Evolutionary conservation across 805 yeast species (phyloP).

Genomic region (Spathaspora girioi): DNA sequence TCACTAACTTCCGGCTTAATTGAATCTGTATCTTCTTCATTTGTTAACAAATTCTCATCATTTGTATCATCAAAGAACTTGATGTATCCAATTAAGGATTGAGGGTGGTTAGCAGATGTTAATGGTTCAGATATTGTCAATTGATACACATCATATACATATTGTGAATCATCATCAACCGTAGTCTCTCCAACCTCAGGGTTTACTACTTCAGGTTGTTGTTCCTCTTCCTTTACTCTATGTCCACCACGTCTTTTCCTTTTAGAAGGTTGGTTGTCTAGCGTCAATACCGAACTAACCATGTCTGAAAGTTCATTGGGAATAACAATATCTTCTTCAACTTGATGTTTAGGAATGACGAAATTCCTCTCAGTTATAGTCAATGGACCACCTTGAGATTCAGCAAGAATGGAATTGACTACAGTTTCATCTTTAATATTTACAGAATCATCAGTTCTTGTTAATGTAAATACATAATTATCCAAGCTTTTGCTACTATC

Average conservation of each 20-base stretch:
- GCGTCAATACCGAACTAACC: constrained; percentile 57
- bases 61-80: constrained; percentile 47
- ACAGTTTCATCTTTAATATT: constrained; percentile 15
- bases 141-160: constrained; percentile 85
- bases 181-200: neutral
- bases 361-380: constrained; percentile 21
- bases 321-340: constrained; percentile 30
- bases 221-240: neutral
- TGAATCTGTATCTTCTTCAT: constrained; percentile 28
- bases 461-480: constrained; percentile 28
- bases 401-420: constrained; percentile 23
- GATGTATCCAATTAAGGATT: constrained; percentile 50
- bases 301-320: constrained; percentile 71
- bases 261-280: constrained; percentile 13
- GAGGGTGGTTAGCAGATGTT: constrained; percentile 46
- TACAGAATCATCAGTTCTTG: constrained; percentile 27
- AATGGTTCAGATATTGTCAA: constrained; percentile 20
- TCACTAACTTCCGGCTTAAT: constrained; percentile 42
- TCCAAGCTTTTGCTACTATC: no score
- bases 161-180: constrained; percentile 44
- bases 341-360: constrained; percentile 30
- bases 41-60: constrained; percentile 12
- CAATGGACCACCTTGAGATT: constrained; percentile 9
- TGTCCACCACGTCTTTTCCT: constrained; percentile 11
- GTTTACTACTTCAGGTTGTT: neutral